Evolutionary conservation across 805 yeast species (phyloP).

Genomic region (Myxozyma neotropica): DNA sequence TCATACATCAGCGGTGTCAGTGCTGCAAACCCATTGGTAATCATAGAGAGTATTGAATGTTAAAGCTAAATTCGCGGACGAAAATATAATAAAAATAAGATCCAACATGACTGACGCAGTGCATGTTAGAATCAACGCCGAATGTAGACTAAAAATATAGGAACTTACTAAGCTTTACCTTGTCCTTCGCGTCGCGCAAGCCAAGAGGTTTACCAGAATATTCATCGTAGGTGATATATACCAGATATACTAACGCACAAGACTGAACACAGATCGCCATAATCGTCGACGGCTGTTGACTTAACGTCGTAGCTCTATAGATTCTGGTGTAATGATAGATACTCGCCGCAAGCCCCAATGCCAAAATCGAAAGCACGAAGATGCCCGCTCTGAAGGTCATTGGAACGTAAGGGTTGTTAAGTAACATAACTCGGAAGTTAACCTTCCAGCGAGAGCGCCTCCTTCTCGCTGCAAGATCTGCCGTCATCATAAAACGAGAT

Average conservation of each 20-base stretch:
- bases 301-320: conserved; percentile 41
- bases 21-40: conserved; percentile 73
- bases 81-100: conserved; percentile 80
- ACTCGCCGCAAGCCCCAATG: conserved; percentile 71
- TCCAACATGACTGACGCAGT: conserved; percentile 62
- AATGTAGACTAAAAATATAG: not conserved
- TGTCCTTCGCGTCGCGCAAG: conserved; percentile 78
- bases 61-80: conserved; percentile 82
- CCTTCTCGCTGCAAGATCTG: conserved; percentile 21
- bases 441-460: conserved; percentile 52
- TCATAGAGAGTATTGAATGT: conserved; percentile 84
- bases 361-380: conserved; percentile 60
- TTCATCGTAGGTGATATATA: conserved; percentile 87
- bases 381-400: conserved; percentile 67
- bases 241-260: conserved; percentile 71
- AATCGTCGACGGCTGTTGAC: conserved; percentile 85
- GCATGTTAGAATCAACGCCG: not conserved
- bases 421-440: conserved; percentile 57
- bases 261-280: conserved; percentile 89
- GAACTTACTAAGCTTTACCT: conserved; percentile 60
- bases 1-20: conserved; percentile 5
- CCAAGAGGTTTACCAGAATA: conserved; percentile 92
- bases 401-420: conserved; percentile 81
- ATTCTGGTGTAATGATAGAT: conserved; percentile 48
- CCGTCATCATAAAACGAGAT: conserved; percentile 29